phyloP scores from a whole-genome alignment of 768 basidiomycete genomes.

The Sarcomyxa edulis region DNA sequence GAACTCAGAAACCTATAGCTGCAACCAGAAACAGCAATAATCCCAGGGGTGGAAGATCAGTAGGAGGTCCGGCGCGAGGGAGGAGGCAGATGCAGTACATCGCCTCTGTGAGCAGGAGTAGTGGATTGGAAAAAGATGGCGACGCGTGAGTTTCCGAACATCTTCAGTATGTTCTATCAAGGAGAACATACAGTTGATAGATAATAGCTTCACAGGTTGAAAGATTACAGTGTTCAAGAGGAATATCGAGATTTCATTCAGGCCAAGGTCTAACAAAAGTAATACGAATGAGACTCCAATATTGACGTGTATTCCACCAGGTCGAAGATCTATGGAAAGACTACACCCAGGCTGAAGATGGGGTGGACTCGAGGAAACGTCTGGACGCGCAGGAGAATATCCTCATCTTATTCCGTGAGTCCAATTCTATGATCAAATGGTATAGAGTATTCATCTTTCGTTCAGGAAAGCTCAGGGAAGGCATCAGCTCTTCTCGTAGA shows the following conservation, averaged over 20 bases:
- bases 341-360: constrained; percentile 23
- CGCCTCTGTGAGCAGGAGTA: constrained; percentile 71
- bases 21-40: too few species aligned
- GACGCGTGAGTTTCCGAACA: constrained; percentile 51
- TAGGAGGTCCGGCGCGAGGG: constrained; percentile 12
- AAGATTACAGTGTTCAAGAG: constrained; percentile 52
- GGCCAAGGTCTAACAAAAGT: constrained; percentile 60
- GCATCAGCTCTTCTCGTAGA: constrained; percentile 56
- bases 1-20: constrained; percentile 8
- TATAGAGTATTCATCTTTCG: neutral
- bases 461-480: constrained; percentile 74
- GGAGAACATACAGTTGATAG: too few species aligned
- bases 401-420: constrained; percentile 69
- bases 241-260: constrained; percentile 63
- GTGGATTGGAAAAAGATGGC: constrained; percentile 69
- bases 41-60: constrained; percentile 4
- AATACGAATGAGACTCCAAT: too few species aligned
- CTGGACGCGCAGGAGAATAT: constrained; percentile 62
- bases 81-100: constrained; percentile 55
- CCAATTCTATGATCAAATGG: neutral
- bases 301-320: constrained; percentile 25
- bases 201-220: constrained; percentile 46
- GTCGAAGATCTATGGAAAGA: constrained; percentile 41
- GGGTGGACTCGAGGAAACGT: constrained; percentile 30
- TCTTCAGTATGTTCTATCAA: constrained; percentile 8